phyloP scores from a whole-genome alignment of 805 yeast genomes.

The Ogataea parapolymorpha region DNA sequence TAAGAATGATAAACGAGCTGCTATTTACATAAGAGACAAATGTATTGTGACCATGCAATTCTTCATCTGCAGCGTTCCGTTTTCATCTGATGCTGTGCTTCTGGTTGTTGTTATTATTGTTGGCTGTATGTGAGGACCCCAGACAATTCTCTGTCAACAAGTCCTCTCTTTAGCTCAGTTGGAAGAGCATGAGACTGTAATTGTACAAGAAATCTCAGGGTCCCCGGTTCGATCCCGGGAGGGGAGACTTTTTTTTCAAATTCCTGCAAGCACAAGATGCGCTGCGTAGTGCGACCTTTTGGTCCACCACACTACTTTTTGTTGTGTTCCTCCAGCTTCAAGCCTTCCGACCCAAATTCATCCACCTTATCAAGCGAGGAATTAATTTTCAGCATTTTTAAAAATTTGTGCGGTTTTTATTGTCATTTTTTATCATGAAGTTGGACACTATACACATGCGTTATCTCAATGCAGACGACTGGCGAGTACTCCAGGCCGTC shows the following conservation, averaged over 20 bases:
- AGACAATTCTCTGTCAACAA: not conserved
- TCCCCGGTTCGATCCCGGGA: constrained; percentile 35
- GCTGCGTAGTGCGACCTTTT: not conserved
- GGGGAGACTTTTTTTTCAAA: constrained; percentile 20
- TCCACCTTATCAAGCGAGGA: not conserved
- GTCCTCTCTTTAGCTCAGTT: constrained; percentile 26
- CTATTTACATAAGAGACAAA: too few relatives aligned
- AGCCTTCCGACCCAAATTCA: too few relatives aligned
- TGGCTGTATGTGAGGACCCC: not conserved
- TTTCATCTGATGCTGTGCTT: too few relatives aligned
- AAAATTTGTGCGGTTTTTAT: constrained; percentile 1
- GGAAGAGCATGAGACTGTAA: constrained; percentile 32
- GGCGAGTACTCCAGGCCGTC: constrained; percentile 81
- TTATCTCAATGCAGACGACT: constrained; percentile 87
- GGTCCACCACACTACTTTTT: not conserved
- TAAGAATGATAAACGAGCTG: not conserved
- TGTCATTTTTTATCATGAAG: constrained; percentile 55
- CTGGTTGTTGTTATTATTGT: too few relatives aligned
- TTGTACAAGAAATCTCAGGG: constrained; percentile 27
- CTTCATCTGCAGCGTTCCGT: too few relatives aligned
- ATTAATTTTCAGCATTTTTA: constrained; percentile 6
- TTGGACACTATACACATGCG: constrained; percentile 92
- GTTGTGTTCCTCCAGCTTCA: too few relatives aligned
- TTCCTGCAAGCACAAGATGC: not conserved
- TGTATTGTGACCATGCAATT: too few relatives aligned